A percentile compares a stretch with the other conserved stretches of the same genome.
Evolutionary conservation across 2,329 filamentous ascomycete species (phyloP).

Genomic region (Epichloe festucae): DNA sequence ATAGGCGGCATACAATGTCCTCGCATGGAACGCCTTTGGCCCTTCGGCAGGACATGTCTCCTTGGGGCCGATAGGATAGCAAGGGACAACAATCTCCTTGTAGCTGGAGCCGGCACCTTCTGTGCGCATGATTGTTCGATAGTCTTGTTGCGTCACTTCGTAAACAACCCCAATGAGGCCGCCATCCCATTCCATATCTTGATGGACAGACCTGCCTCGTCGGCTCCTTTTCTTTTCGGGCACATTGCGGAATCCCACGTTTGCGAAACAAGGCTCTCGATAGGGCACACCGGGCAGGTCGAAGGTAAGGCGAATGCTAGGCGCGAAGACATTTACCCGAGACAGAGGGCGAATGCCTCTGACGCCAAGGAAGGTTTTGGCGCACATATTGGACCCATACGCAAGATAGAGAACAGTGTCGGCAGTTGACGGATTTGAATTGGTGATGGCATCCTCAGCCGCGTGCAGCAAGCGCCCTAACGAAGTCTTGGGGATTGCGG

Average conservation of each 20-base stretch:
- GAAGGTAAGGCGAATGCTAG: conserved; percentile 66
- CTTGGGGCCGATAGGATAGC: conserved; percentile 50
- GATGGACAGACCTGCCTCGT: conserved; percentile 1
- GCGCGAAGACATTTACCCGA: conserved; percentile 69
- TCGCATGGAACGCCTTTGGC: conserved; percentile 60
- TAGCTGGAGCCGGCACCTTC: conserved; percentile 85
- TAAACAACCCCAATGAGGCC: conserved; percentile 89
- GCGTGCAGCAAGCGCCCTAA: conserved; percentile 16
- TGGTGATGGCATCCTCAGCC: conserved; percentile 13
- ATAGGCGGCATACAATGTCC: conserved; percentile 66
- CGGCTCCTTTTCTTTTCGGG: conserved; percentile 25
- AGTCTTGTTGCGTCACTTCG: conserved; percentile 77
- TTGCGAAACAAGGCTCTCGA: conserved; percentile 82
- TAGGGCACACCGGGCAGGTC: conserved; percentile 80
- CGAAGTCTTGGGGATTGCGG: conserved; percentile 21
- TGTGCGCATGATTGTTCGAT: conserved; percentile 72
- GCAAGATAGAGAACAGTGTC: conserved; percentile 65
- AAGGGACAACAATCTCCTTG: conserved; percentile 68
- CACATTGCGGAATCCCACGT: conserved; percentile 50
- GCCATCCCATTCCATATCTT: conserved; percentile 49
- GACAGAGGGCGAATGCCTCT: conserved; percentile 74
- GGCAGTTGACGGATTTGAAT: conserved; percentile 11
- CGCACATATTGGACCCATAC: conserved; percentile 81
- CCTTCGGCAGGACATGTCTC: conserved; percentile 47
- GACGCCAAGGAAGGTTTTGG: conserved; percentile 63